These are phyloP conservation scores for Fusarium setosum DNA, from an alignment of 2,329 filamentous ascomycete species.

Conservation along the genomic window DNA sequence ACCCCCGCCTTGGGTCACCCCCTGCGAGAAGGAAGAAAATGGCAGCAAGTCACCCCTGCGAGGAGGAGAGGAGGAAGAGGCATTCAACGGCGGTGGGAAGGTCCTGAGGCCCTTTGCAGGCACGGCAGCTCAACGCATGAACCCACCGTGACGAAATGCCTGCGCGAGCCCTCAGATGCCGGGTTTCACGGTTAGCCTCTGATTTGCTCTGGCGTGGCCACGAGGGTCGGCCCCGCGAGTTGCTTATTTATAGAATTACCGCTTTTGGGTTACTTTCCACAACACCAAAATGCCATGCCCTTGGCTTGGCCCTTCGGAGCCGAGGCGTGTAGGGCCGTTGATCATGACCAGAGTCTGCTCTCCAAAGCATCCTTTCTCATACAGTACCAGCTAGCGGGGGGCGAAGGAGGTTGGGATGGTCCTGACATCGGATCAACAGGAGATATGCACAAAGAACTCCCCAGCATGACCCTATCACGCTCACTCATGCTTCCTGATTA, in stretches of 20 bases:
- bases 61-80: background rate
- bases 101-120: background rate
- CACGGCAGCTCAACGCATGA: constrained; percentile 8
- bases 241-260: constrained; percentile 37
- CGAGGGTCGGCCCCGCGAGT: constrained; percentile 21
- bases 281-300: background rate
- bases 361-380: constrained; percentile 1
- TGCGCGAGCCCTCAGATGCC: constrained; percentile 5
- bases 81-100: background rate
- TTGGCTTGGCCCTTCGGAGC: constrained; percentile 3
- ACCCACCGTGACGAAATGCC: constrained; percentile 29
- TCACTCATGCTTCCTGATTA: background rate
- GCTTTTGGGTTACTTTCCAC: constrained; percentile 1
- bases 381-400: background rate
- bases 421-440: background rate
- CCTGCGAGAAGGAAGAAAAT: background rate
- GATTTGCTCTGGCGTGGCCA: constrained; percentile 27
- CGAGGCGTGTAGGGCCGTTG: background rate
- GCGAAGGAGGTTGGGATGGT: background rate
- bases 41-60: constrained; percentile 4
- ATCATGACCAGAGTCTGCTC: constrained; percentile 8
- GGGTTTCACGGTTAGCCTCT: constrained; percentile 6
- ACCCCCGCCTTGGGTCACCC: constrained; percentile 11
- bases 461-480: background rate
- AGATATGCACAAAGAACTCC: background rate